Evolutionary conservation across 2,329 filamentous ascomycete genomes (phyloP).

Genomic region (Beauveria pseudobassiana): DNA sequence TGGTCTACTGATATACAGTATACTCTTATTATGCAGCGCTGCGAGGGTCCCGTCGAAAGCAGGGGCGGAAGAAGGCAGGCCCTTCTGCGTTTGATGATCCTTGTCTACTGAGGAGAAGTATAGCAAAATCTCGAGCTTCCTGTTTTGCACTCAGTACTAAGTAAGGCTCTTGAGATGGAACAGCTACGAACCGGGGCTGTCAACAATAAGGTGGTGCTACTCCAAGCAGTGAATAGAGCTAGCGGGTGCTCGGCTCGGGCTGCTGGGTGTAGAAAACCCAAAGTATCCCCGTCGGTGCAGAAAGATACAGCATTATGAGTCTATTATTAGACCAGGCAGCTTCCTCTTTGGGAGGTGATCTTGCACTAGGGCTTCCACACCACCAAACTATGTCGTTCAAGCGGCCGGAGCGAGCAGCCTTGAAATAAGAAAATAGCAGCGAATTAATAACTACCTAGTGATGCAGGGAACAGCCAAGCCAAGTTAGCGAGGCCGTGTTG

Average conservation of each 20-base stretch:
- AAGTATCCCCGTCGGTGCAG: not conserved
- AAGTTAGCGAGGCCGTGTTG: not conserved
- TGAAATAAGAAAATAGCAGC: not conserved
- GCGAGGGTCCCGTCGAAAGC: not conserved
- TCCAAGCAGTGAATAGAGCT: not conserved
- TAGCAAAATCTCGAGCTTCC: not conserved
- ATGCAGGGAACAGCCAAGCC: not conserved
- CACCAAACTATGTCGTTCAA: not conserved
- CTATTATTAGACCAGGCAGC: conserved; percentile 12
- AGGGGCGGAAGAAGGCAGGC: not conserved
- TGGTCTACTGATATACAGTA: not conserved
- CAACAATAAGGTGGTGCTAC: not conserved
- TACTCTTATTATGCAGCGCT: not conserved
- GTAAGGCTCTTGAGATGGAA: not conserved
- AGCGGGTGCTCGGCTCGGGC: conserved; percentile 6
- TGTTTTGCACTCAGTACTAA: not conserved
- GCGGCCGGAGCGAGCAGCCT: not conserved
- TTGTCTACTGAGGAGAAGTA: not conserved
- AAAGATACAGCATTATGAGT: not conserved
- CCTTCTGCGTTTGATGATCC: not conserved
- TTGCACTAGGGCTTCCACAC: conserved; percentile 10
- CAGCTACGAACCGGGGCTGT: not conserved
- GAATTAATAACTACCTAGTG: not conserved
- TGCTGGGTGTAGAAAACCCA: not conserved
- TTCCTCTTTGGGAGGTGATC: conserved; percentile 12